Evolutionary conservation across 169 alveolate species (phyloP), one percentile per base, ranked within the genome.

Genomic region (Plasmodium billcollinsi): DNA sequence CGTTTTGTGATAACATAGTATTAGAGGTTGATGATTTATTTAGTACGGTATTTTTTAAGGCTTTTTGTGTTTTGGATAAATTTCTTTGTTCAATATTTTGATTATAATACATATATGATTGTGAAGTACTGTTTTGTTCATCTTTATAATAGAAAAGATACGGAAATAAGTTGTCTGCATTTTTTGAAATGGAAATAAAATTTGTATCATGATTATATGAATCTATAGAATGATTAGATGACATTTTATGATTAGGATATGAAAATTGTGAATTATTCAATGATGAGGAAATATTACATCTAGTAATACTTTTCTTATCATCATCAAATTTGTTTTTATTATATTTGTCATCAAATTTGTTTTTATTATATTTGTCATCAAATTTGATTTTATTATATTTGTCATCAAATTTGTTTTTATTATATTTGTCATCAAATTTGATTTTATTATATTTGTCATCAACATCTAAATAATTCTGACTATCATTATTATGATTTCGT

Each of bases 131-230:
- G 26, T 26, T 71, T 3, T 49, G 66, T 1, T 14, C 21, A 50
- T 18, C 24, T 11, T 71, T 47, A 21, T 71, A 52, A 50, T 71
- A 71, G 52, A 71, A 71, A 21, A 71, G 20, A 18, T 71, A 50
- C 2, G 80, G 80, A 24, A 71, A 71, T 18, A 56, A 14, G 1
- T 49, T 20, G 12, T 71, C 80, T 6, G 24, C 24, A 21, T 71
- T 71, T 71, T 71, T 71, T 6, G 67, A 71, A 3, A 29, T 12
- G 11, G 56, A 66, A 14, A 14, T 39, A 12, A n/a, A 24, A n/a
- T 66, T 29, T 0, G 58, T n/a, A n/a, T 66, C 74, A 9, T 39
- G 29, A 14, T n/a, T 29, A 50, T 21, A 18, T 9, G 52, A 11
- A 49, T 71, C 65, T 21, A 12, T 1, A 11, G 62, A 49, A 50